Base-by-base conservation (phyloP, 2,329 filamentous ascomycete species). In the Raffaelea ambrosiae region DNA sequence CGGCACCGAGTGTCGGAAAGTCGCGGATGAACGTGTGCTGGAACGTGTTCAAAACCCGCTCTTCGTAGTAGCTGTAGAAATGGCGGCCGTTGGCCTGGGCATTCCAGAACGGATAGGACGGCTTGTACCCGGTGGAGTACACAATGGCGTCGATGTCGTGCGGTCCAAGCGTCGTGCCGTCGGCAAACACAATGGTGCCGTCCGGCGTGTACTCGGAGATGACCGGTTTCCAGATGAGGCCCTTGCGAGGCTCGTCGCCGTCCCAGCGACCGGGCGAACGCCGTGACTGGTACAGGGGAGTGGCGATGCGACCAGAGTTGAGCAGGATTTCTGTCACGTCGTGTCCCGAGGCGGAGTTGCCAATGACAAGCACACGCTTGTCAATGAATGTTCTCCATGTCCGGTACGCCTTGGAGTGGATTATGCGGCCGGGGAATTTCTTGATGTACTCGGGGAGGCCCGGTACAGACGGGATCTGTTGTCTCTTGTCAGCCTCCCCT, bases 101-200 rank as follows among this genome's bases (percentile, higher is more conserved):
- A 50, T 78, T 75, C 76, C 74, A 78, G 59, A 95, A 96, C 0
- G 89, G 88, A 48, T 85, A 86, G 3, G 83, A 83, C 64, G 88
- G 94, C 51, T 93, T 77, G 59, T 94, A 97, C 0, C 91, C 91
- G 0, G 91, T 96, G 60, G 86, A 89, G 64, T 93, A 96, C 23
- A 96, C 63, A 5, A 96, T 68, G 1, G 78, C 76, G 57, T 95
- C 89, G 48, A 97, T 65, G 22, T 81, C 69, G 2, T 68, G 66
- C 2, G 35, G 33, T 2, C 36, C 38, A 48, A 89, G 85, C 16
- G 70, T 66, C 1, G 88, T 73, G 2, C 76, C 80, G 51, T 80
- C 73, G 40, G 74, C 66, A 7, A 74, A 65, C 0, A 70, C 58
- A 14, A 73, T 65, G 39, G 69, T 51, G 22, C 72, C 66, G 56